Evolutionary conservation across 768 basidiomycete genomes (phyloP).

Genomic region (Strobilomyces echinocephalus): DNA sequence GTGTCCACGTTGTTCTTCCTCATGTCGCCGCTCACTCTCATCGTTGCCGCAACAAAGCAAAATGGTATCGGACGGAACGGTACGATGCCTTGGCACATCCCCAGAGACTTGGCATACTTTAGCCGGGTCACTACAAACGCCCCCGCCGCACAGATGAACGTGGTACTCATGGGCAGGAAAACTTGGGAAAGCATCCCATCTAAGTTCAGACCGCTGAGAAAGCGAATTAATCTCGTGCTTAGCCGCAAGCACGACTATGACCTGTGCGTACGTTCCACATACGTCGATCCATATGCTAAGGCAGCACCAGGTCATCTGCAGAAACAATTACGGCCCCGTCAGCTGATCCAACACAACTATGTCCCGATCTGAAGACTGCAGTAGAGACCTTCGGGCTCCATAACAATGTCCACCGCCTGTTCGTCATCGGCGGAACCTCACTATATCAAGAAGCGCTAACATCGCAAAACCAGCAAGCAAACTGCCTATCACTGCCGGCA

Average conservation of each 20-base stretch:
- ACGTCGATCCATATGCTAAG: constrained; percentile 6
- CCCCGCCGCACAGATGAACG: constrained; percentile 56
- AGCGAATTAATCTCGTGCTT: constrained; percentile 74
- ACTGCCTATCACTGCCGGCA: constrained; percentile 41
- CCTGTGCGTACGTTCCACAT: constrained; percentile 44
- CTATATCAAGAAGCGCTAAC: constrained; percentile 69
- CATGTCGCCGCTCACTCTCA: constrained; percentile 77
- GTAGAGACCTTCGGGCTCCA: constrained; percentile 9
- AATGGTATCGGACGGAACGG: constrained; percentile 84
- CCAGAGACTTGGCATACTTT: constrained; percentile 91
- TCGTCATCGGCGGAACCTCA: constrained; percentile 91
- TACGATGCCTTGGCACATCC: constrained; percentile 82
- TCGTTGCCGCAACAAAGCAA: constrained; percentile 84
- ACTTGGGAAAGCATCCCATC: constrained; percentile 96
- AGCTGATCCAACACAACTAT: constrained; percentile 29
- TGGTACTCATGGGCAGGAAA: constrained; percentile 91
- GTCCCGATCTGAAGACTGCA: constrained; percentile 18
- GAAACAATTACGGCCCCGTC: constrained; percentile 1
- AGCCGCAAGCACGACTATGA: constrained; percentile 55
- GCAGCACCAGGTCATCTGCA: constrained; percentile 10
- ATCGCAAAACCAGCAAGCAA: constrained; percentile 22
- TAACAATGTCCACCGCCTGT: constrained; percentile 49
- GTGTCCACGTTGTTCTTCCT: not conserved
- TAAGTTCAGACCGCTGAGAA: constrained; percentile 75
- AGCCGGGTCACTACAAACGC: constrained; percentile 67